A percentile compares a stretch with the other conserved stretches of the same genome.
These are phyloP conservation scores for Staphylotrichum tortipilum DNA, from an alignment of 495 filamentous ascomycete genomes.

Conservation along the genomic window DNA sequence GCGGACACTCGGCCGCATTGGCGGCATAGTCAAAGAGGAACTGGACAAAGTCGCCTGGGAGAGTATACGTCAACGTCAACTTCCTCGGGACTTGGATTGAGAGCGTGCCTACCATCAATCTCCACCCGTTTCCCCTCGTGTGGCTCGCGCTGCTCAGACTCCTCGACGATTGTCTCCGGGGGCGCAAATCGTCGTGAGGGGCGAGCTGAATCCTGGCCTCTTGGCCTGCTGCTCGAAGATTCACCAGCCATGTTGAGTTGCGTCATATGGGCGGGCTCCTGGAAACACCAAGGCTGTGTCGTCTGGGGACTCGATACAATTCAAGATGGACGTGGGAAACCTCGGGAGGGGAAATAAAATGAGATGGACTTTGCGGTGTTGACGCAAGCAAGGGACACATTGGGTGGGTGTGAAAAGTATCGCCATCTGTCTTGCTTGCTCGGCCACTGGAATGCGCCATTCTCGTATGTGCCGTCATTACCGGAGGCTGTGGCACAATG, in stretches of 20 bases:
- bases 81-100: neutral
- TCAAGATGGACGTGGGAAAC: no score
- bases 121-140: neutral
- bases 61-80: neutral
- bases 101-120: neutral
- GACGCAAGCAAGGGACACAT: neutral
- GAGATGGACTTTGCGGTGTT: no score
- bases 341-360: no score
- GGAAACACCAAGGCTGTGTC: no score
- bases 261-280: no score
- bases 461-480: neutral
- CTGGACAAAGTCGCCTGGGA: neutral
- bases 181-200: no score
- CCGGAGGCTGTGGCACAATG: neutral
- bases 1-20: constrained; percentile 6
- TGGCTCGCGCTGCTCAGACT: no score
- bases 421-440: no score
- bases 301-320: no score
- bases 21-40: constrained; percentile 10
- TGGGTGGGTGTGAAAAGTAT: neutral
- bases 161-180: no score
- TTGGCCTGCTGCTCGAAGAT: neutral
- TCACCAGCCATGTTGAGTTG: neutral
- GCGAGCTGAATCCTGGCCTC: neutral
- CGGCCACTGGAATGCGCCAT: neutral